A percentile compares a stretch with the other conserved stretches of the same genome.
Evolutionary conservation across 306 rosid species (phyloP).

Genomic region (Quercus robur): DNA sequence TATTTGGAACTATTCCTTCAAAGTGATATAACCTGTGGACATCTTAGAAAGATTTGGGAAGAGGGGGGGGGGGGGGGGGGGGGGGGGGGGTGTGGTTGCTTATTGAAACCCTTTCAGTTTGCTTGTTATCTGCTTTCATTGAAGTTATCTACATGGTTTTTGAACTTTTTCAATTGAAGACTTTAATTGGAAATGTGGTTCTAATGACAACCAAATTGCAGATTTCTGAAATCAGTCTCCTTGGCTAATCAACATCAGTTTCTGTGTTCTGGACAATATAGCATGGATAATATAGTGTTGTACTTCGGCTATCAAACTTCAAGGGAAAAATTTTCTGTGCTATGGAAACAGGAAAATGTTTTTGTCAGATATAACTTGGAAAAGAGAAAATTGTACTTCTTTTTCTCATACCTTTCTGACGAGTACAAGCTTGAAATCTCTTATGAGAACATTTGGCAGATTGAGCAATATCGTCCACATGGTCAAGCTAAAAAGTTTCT

Average conservation of each 20-base stretch:
- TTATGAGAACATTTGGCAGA: slow-evolving; percentile 39
- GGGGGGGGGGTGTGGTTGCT: too few species aligned
- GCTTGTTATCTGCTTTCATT: too few species aligned
- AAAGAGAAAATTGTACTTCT: slow-evolving; percentile 30
- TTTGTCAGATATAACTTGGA: slow-evolving; percentile 32
- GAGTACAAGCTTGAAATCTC: slow-evolving; percentile 50
- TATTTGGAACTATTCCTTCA: too few species aligned
- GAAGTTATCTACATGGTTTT: too few species aligned
- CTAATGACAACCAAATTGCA: too few species aligned
- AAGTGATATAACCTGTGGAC: too few species aligned
- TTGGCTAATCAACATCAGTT: not conserved
- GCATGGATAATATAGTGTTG: slow-evolving; percentile 15
- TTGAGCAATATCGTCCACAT: slow-evolving; percentile 31
- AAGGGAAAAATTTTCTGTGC: slow-evolving; percentile 34
- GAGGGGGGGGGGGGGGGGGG: too few species aligned
- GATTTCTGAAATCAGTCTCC: too few species aligned
- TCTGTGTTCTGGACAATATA: not conserved
- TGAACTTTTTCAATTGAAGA: too few species aligned
- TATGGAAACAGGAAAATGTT: slow-evolving; percentile 45
- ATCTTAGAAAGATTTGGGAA: too few species aligned
- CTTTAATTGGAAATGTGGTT: too few species aligned
- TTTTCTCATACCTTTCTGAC: slow-evolving; percentile 15
- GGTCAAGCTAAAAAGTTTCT: slow-evolving; percentile 29
- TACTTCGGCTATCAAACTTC: slow-evolving; percentile 58
- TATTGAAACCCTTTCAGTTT: too few species aligned